Percentiles rank a stretch among this genome's conserved stretches.
Conservation (phyloP, 768 basidiomycete genomes). For the Exsudoporus frostii region DNA sequence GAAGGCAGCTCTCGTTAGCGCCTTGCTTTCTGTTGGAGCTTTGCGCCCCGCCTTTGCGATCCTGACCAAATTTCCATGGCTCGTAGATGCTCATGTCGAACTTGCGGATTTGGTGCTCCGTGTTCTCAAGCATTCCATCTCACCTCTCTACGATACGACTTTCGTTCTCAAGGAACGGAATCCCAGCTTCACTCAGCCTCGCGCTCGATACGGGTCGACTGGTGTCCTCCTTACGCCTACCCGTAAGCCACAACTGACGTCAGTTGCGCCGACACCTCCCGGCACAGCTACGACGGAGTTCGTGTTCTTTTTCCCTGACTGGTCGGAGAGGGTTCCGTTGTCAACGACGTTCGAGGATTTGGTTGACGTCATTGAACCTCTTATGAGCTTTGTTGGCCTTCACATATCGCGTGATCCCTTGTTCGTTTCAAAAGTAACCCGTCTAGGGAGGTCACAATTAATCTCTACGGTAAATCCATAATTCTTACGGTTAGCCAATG, state of each 20-base stretch:
- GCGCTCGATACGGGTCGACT: conserved; percentile 58
- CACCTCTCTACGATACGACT: conserved; percentile 56
- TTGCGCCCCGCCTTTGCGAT: conserved; percentile 74
- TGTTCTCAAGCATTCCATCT: conserved; percentile 63
- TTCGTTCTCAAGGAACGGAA: conserved; percentile 58
- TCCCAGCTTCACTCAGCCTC: conserved; percentile 59
- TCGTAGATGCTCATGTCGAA: conserved; percentile 76
- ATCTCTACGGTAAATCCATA: conserved; percentile 45
- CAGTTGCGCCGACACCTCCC: conserved; percentile 78
- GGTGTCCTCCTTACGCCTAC: conserved; percentile 51
- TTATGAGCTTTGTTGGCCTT: conserved; percentile 76
- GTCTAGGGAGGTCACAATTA: conserved; percentile 70
- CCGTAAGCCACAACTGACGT: conserved; percentile 66
- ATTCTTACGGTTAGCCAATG: not conserved
- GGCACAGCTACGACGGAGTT: conserved; percentile 72
- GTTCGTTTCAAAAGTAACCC: conserved; percentile 75
- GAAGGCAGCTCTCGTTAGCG: conserved; percentile 71
- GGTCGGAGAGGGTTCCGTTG: conserved; percentile 68
- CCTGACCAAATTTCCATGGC: conserved; percentile 79
- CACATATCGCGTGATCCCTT: conserved; percentile 76
- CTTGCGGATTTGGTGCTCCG: conserved; percentile 86
- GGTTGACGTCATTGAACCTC: conserved; percentile 69
- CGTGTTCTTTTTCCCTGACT: conserved; percentile 88
- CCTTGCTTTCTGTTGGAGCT: conserved; percentile 85
- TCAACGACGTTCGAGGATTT: conserved; percentile 67